These are phyloP conservation scores for Endocladia muricata DNA, from an alignment of 31 red algal genomes.

Conservation along the genomic window DNA sequence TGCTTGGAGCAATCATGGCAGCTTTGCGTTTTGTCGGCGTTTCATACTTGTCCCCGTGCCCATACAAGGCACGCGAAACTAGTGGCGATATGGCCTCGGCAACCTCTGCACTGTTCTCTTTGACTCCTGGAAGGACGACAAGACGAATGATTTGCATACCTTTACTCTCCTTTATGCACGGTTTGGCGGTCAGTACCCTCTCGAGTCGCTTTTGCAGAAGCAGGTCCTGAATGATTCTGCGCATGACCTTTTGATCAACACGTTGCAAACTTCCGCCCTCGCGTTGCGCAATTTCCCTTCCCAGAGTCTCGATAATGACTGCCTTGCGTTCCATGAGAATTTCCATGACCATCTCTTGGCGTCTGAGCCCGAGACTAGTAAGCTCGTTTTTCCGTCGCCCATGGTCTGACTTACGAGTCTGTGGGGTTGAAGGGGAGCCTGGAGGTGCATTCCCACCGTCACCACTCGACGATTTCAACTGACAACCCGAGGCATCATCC, in stretches of 20 bases:
- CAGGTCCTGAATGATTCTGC: slow-evolving; percentile 46
- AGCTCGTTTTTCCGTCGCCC: slow-evolving; percentile 29
- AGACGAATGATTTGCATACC: slow-evolving; percentile 38
- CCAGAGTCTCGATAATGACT: slow-evolving; percentile 40
- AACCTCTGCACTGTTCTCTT: slow-evolving; percentile 32
- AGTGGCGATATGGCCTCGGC: slow-evolving; percentile 9
- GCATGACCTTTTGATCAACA: slow-evolving; percentile 67
- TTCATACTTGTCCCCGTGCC: neutral
- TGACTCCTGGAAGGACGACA: slow-evolving; percentile 27
- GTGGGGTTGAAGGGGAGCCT: neutral
- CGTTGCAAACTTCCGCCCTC: slow-evolving; percentile 30
- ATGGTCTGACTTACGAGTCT: neutral
- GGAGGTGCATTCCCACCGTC: too few species aligned
- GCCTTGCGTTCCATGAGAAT: slow-evolving; percentile 45
- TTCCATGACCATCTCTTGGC: slow-evolving; percentile 39
- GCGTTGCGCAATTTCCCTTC: slow-evolving; percentile 35
- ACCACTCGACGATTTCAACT: neutral
- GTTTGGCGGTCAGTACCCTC: slow-evolving; percentile 41
- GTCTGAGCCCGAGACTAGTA: slow-evolving; percentile 42
- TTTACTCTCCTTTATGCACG: slow-evolving; percentile 45
- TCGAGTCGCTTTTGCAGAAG: slow-evolving; percentile 27
- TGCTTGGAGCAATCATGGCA: neutral
- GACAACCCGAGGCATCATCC: neutral
- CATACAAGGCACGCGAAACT: slow-evolving; percentile 23
- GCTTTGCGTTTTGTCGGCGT: neutral